phyloP scores from a whole-genome alignment of 2,329 filamentous ascomycete genomes.

The Alternaria angustiovoidea region DNA sequence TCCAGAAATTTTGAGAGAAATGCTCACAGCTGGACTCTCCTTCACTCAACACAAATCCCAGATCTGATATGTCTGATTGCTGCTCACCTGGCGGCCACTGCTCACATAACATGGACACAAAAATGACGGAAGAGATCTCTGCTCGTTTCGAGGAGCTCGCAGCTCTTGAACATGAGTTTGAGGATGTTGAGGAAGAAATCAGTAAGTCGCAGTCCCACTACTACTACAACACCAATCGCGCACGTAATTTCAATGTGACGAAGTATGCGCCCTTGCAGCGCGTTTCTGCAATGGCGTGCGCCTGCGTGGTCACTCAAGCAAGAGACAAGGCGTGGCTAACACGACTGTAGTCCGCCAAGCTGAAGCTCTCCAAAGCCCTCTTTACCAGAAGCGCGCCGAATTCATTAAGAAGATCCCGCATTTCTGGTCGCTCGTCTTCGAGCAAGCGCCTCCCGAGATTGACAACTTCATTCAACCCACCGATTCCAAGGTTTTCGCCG shows the following conservation, averaged over 20 bases:
- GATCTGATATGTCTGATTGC: conserved; percentile 1
- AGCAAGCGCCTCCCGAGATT: conserved; percentile 84
- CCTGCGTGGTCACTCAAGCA: background rate
- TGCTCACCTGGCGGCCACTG: conserved; percentile 1
- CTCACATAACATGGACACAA: conserved; percentile 31
- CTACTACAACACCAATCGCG: background rate
- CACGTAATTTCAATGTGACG: background rate
- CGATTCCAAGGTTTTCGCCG: conserved; percentile 77
- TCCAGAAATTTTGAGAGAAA: conserved; percentile 26
- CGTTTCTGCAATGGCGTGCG: background rate
- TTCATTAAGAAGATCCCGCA: conserved; percentile 76
- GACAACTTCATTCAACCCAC: conserved; percentile 86
- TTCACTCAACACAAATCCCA: background rate
- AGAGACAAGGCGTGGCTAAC: conserved; percentile 16
- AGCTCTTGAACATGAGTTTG: conserved; percentile 82
- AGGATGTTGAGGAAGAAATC: conserved; percentile 82
- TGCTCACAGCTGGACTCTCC: conserved; percentile 12
- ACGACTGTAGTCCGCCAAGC: conserved; percentile 72
- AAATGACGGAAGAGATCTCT: conserved; percentile 36
- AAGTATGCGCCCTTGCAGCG: background rate
- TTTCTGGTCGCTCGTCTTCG: conserved; percentile 96
- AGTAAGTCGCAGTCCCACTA: conserved; percentile 59
- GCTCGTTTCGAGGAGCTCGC: conserved; percentile 75
- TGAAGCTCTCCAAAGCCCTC: conserved; percentile 69
- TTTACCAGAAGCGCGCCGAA: conserved; percentile 79